These are phyloP conservation scores for Erodium chrysanthum DNA, from an alignment of 441 rosid genomes.

Conservation along the genomic window DNA sequence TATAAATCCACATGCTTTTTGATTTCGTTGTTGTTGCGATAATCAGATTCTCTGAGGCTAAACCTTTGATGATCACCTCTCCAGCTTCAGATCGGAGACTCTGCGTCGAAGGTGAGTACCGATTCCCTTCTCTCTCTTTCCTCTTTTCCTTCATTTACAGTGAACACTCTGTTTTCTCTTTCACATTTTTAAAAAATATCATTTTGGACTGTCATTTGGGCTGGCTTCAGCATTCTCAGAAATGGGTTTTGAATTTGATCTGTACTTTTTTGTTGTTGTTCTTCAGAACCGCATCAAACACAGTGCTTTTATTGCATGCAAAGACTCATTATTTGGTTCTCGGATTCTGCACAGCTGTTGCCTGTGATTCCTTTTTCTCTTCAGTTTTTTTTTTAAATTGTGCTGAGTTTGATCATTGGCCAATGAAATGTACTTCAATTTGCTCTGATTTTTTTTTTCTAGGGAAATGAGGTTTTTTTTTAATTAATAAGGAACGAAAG, in stretches of 20 bases:
- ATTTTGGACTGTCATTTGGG: not conserved
- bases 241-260: not conserved
- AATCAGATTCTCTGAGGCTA: not conserved
- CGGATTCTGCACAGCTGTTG: too few relatives aligned
- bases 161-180: not conserved
- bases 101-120: not conserved
- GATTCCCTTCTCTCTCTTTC: not conserved
- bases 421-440: not conserved
- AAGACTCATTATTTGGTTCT: not conserved
- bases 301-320: not conserved
- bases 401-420: not conserved
- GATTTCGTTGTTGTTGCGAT: not conserved
- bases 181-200: not conserved
- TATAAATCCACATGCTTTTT: not conserved
- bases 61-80: not conserved
- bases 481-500: too few relatives aligned
- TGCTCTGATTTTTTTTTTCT: not conserved
- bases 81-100: slow-evolving; percentile 6
- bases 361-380: too few relatives aligned
- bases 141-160: not conserved
- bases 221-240: not conserved
- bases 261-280: not conserved
- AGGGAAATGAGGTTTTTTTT: not conserved
- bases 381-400: not conserved
- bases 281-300: not conserved